Base-by-base conservation (phyloP, 768 basidiomycete genomes). In the Boletus barrowsii region DNA sequence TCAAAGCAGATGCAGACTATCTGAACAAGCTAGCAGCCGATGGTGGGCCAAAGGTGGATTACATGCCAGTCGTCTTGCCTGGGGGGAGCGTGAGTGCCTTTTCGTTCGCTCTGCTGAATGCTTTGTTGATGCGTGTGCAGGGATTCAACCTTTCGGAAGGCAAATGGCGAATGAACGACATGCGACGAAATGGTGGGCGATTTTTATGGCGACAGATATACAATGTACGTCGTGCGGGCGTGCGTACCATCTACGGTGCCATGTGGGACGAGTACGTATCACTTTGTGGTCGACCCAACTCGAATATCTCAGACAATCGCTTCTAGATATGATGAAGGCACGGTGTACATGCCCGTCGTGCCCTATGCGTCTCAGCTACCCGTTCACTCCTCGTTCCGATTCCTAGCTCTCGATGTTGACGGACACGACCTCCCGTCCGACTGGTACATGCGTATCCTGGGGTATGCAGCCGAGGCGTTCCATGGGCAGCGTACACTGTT, bases 381-480 rank as follows among this genome's bases (percentile, higher is more conserved):
- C 10, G 72, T 76, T 51, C 78, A 79, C n/a, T 78, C 83, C 17
- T 72, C 76, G 48, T 83, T 75, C 62, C 75, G 75, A 17, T 86
- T 90, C 61, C 68, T 92, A 60, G 85, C 76, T 88, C 76, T 90
- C 17, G 90, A 93, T 61, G 83, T 79, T 56, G 91, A 92, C 60
- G 90, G 89, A 4, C 79, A 83, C 60, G 86, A 88, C 57, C 66
- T 91, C 17, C 89, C 90, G 2, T 73, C 85, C 26, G 91, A 93
- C 72, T 93, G 91, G 90, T 89, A 88, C 66, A 88, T 89, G 86
- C 81, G 89, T 20, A 83, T 90, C 48, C 81, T 79, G 62, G 88
- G 88, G 15, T 82, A 87, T 60, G 86, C 84, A 3, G 86, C 79
- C 0, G 87, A 90, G 68, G 80, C 75, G 26, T 72, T 90, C 30